Evolutionary conservation across 2,329 filamentous ascomycete genomes (phyloP).

Genomic region (Trichoderma sp.): DNA sequence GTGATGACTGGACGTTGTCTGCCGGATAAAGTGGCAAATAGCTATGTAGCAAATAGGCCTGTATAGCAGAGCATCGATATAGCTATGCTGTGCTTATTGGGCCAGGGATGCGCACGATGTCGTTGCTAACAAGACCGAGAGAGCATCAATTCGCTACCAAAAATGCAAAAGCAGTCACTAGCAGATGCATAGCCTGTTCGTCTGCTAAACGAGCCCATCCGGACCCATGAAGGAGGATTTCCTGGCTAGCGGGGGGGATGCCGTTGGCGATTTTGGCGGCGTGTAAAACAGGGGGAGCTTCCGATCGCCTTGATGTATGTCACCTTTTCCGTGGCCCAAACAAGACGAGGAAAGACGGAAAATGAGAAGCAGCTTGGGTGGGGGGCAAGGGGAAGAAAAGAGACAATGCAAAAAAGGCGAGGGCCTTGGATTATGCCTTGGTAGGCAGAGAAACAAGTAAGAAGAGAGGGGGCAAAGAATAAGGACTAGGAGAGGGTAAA

Average conservation of each 20-base stretch:
- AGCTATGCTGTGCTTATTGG: background rate
- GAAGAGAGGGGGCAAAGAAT: background rate
- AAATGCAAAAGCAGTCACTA: background rate
- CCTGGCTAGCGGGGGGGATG: background rate
- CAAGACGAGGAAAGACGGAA: background rate
- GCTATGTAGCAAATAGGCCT: too few species aligned
- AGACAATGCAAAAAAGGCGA: background rate
- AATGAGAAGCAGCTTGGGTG: background rate
- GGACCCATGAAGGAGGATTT: background rate
- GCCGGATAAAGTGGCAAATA: background rate
- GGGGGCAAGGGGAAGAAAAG: background rate
- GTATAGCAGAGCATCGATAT: background rate
- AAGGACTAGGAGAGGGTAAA: background rate
- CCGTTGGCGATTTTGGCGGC: background rate
- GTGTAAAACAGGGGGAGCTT: background rate
- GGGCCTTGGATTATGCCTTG: background rate
- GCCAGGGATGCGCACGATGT: background rate
- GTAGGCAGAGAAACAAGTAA: background rate
- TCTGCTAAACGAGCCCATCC: conserved; percentile 3
- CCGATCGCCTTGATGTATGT: conserved; percentile 2
- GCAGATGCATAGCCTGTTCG: background rate
- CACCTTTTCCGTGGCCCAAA: background rate
- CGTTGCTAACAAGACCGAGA: background rate
- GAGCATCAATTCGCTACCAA: background rate
- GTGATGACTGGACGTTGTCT: background rate